These are phyloP conservation scores for Exophiala mesophila DNA, from an alignment of 2,329 filamentous ascomycete genomes.

Conservation along the genomic window DNA sequence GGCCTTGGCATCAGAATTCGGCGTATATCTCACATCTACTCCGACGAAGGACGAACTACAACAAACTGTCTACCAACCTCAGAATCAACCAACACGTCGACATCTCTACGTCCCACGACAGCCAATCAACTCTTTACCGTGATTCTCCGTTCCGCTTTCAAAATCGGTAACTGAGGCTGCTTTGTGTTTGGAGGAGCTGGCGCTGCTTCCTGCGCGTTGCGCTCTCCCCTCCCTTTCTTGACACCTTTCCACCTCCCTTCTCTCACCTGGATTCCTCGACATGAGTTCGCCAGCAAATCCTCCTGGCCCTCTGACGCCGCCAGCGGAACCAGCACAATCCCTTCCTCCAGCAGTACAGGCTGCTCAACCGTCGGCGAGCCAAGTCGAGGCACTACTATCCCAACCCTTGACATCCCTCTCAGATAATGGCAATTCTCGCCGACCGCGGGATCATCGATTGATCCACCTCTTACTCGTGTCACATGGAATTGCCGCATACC, in stretches of 20 bases:
- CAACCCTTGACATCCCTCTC: slow-evolving; percentile 41
- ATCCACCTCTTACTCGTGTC: slow-evolving; percentile 48
- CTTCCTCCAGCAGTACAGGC: slow-evolving; percentile 22
- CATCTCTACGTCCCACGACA: too few species aligned
- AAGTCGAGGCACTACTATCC: slow-evolving; percentile 30
- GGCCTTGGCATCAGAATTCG: too few species aligned
- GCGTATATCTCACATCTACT: too few species aligned
- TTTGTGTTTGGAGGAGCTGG: too few species aligned
- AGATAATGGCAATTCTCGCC: slow-evolving; percentile 43
- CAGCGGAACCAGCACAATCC: slow-evolving; percentile 34
- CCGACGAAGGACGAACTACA: too few species aligned
- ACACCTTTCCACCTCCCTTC: background rate
- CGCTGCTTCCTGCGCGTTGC: too few species aligned
- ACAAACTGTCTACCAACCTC: too few species aligned
- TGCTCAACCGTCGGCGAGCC: slow-evolving; percentile 17
- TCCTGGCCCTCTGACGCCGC: slow-evolving; percentile 38
- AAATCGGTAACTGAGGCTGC: too few species aligned
- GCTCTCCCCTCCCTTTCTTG: too few species aligned
- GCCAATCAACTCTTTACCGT: too few species aligned
- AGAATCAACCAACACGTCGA: too few species aligned
- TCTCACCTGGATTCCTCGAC: slow-evolving; percentile 1
- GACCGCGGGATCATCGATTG: slow-evolving; percentile 47
- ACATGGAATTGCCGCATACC: slow-evolving; percentile 46
- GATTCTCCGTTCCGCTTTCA: too few species aligned
- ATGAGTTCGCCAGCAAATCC: slow-evolving; percentile 24